Base-by-base conservation (phyloP, 2,329 filamentous ascomycete genomes). In the Fusarium domesticum region DNA sequence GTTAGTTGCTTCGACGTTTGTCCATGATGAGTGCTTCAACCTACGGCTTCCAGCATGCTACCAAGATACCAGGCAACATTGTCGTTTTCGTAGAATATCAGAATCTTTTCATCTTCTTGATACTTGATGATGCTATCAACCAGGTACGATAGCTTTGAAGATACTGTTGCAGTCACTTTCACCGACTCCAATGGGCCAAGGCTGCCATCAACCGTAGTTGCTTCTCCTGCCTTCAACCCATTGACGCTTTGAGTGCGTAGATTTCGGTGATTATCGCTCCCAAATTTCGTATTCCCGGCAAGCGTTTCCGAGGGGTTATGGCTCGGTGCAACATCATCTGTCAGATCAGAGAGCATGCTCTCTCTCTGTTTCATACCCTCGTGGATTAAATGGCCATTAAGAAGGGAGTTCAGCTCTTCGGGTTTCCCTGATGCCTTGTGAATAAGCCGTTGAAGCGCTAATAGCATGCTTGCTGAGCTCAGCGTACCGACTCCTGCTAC, bases 61-160 rank as follows among this genome's bases (percentile, higher is more conserved):
- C 89, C 87, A 31, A 96, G 78, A 68, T 95, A 96, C 65, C 81
- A 95, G 1, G 89, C 91, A 2, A 87, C 77, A 56, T 95, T 92
- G 48, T 93, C 86, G 23, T 87, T 85, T 48, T 95, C 89, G 63
- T 96, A 96, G 64, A 97, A 97, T 8, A 96, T 78, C 40, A 96
- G 81, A 4, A 95, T 93, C 65, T 96, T 95, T 59, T 96, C 90
- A 0, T 77, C 68, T 1, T 74, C 66, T 41, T 93, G 81, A 49
- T 91, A 74, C 40, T 77, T 72, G 5, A 83, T 65, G 11, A 96
- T 82, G 23, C 80, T 76, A 42, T 90, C 85, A 15, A 96, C 70
- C 6, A 96, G 72, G 59, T 96, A 96, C 3, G 87, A 91, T 3
- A 96, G 73, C 65, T 97, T 97, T 0, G 87, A 83, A 0, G 91